Conservation (phyloP, 2,329 filamentous ascomycete species). For the Corinectria fuckeliana region DNA sequence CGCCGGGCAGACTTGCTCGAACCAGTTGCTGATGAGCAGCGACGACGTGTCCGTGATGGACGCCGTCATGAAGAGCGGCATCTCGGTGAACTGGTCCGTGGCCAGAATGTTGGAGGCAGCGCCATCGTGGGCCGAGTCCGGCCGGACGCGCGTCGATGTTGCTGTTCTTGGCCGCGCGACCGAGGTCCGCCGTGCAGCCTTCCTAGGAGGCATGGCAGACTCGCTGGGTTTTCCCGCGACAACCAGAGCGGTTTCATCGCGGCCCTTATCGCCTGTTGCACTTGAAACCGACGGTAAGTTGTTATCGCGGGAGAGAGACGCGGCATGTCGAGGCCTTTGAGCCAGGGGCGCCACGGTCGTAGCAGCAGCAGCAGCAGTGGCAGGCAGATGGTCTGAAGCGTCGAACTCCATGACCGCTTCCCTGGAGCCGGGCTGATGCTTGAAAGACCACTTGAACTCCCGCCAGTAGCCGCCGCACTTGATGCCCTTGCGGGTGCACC, state of each 20-base stretch:
- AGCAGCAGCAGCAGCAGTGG: neutral
- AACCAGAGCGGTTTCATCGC: neutral
- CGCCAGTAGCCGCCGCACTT: conserved; percentile 39
- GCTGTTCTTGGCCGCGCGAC: neutral
- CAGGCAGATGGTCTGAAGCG: neutral
- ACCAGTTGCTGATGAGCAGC: conserved; percentile 48
- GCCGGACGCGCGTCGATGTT: neutral
- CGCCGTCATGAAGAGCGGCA: conserved; percentile 23
- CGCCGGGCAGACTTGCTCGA: conserved; percentile 48
- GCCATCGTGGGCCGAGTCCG: conserved; percentile 4
- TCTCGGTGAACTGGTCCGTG: conserved; percentile 22
- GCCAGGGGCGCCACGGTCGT: neutral
- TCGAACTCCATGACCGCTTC: neutral
- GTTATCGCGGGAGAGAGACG: neutral
- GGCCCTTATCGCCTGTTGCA: neutral
- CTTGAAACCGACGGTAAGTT: neutral
- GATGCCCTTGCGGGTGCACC: conserved; percentile 38
- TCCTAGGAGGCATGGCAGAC: neutral
- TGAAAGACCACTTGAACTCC: conserved; percentile 50
- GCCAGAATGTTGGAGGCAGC: conserved; percentile 9
- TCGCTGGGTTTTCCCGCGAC: neutral
- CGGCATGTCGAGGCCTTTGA: neutral
- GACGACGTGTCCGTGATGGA: conserved; percentile 41
- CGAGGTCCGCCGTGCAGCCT: neutral
- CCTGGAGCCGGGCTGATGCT: conserved; percentile 42